A percentile compares a stretch with the other conserved stretches of the same genome.
These are phyloP conservation scores for Paraphaeosphaeria minitans DNA, from an alignment of 2,329 filamentous ascomycete genomes.

Conservation along the genomic window DNA sequence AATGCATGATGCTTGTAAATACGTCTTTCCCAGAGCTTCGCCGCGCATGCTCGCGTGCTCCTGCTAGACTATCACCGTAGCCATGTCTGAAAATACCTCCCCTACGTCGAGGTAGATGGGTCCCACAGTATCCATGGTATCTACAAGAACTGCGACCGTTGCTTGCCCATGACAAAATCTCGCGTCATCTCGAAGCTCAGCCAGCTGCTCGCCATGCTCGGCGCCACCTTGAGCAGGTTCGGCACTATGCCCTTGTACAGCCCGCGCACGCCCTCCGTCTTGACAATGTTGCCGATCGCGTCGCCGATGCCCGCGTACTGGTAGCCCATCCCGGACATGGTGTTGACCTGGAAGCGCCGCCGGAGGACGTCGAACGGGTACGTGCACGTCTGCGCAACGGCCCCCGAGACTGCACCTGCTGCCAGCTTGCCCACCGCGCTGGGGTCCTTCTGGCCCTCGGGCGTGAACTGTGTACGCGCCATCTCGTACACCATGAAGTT, in stretches of 20 bases:
- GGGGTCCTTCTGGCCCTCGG: conserved; percentile 85
- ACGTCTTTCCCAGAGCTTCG: too few species aligned
- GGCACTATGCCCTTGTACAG: conserved; percentile 96
- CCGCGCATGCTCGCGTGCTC: too few species aligned
- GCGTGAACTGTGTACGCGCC: conserved; percentile 81
- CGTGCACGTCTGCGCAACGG: conserved; percentile 94
- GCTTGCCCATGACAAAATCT: conserved; percentile 72
- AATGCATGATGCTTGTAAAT: conserved; percentile 11
- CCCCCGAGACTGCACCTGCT: conserved; percentile 92
- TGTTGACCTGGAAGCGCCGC: conserved; percentile 96
- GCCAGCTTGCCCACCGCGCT: conserved; percentile 78
- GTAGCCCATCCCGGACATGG: conserved; percentile 98
- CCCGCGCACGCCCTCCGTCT: conserved; percentile 81
- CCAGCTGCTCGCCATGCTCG: conserved; percentile 99
- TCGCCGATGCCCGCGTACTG: conserved; percentile 88
- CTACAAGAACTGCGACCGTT: conserved; percentile 39
- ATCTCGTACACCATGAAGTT: conserved; percentile 99
- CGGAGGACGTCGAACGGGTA: conserved; percentile 97
- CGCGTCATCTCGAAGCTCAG: conserved; percentile 93
- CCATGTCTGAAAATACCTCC: too few species aligned
- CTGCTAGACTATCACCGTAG: too few species aligned
- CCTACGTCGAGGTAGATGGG: not conserved
- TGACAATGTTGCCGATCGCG: conserved; percentile 79
- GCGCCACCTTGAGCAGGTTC: conserved; percentile 94
- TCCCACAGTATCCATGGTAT: conserved; percentile 5